Conservation (phyloP, 176 grass and related monocot genomes). For the Lolium rigidum region DNA sequence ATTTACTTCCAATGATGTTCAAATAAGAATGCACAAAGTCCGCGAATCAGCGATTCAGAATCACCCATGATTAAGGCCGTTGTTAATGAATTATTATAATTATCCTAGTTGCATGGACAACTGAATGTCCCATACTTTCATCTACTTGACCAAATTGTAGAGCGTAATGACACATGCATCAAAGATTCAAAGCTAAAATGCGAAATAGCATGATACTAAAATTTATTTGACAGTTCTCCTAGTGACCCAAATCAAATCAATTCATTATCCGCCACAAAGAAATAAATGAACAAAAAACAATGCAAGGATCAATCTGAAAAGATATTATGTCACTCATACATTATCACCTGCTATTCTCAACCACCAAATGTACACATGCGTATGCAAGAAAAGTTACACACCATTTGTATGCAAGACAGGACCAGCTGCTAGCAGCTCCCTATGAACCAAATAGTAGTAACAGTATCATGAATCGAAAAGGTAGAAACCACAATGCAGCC, state of each 20-base stretch:
- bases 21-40: neutral
- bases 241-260: neutral
- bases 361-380: neutral
- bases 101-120: neutral
- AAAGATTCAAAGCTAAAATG: neutral
- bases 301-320: neutral
- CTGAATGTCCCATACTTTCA: neutral
- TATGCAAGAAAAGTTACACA: neutral
- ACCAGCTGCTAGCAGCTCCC: neutral
- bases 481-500: conserved; percentile 5
- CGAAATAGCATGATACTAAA: neutral
- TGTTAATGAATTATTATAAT: neutral
- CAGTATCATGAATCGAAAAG: conserved; percentile 9
- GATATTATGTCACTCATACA: neutral
- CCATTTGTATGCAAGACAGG: neutral
- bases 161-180: neutral
- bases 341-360: conserved; percentile 13
- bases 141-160: neutral
- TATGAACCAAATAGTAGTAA: conserved; percentile 4
- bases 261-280: neutral
- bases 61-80: neutral
- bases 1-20: neutral
- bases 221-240: neutral
- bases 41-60: neutral
- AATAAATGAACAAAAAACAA: neutral